phyloP scores from a whole-genome alignment of 768 basidiomycete genomes.

The Gloeostereum incarnatum region DNA sequence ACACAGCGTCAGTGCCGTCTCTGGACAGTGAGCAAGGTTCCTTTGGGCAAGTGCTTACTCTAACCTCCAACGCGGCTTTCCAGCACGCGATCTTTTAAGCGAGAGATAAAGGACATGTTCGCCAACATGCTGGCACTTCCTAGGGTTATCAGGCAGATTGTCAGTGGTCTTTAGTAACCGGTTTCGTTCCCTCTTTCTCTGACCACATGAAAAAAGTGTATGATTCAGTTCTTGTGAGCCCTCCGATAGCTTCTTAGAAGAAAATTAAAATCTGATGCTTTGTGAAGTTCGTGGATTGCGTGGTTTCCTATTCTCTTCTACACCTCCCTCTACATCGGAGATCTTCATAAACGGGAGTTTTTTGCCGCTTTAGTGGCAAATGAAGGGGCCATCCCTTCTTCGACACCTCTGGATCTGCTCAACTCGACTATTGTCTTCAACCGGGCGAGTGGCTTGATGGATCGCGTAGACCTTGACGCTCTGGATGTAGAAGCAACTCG shows the following conservation, averaged over 20 bases:
- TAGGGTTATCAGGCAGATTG: constrained; percentile 68
- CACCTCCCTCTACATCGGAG: constrained; percentile 80
- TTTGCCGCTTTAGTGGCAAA: constrained; percentile 13
- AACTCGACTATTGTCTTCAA: neutral
- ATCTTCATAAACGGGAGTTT: constrained; percentile 59
- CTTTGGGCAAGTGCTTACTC: constrained; percentile 1
- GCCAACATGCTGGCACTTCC: constrained; percentile 62
- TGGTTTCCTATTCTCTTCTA: constrained; percentile 95
- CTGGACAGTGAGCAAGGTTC: constrained; percentile 10
- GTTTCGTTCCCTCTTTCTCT: constrained; percentile 6
- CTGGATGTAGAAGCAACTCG: constrained; percentile 67
- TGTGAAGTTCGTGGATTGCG: constrained; percentile 78
- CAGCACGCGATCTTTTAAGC: constrained; percentile 19
- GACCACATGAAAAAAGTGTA: constrained; percentile 52
- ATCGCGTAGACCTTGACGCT: neutral
- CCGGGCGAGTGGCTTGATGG: neutral
- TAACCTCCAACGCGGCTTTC: constrained; percentile 14
- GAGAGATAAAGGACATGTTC: constrained; percentile 62
- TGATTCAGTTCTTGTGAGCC: constrained; percentile 73
- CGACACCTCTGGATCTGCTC: neutral
- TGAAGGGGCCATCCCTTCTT: constrained; percentile 2
- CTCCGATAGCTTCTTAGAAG: neutral
- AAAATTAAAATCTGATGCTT: neutral
- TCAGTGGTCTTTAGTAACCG: constrained; percentile 26
- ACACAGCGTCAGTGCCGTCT: neutral